Evolutionary conservation across 345 rosid genomes (phyloP), one percentile per base, ranked within the genome.

Genomic region (Arabis alpina): DNA sequence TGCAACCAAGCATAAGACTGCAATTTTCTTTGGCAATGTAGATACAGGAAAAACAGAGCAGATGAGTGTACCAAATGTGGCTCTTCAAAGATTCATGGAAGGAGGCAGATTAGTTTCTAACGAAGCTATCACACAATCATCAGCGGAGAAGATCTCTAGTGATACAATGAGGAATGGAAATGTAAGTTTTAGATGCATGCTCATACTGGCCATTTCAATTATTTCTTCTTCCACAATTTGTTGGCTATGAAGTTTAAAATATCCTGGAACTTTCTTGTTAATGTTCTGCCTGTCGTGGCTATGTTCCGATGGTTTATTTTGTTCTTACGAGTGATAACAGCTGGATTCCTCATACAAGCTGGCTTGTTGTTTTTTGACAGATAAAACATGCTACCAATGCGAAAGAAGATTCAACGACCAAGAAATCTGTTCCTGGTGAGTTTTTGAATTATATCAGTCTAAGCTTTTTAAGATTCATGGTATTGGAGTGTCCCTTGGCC

Each of bases 351-450:
- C 15, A 68, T 39, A 67, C 61, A 49, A 68, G 50, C 52, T 73
- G 39, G 34, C 30, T 10, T 61, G 50, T 64, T 71, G 47, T 37
- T 81, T 66, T 74, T 73, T 42, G 61, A 16, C 85, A 95, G 98
- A 81, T 77, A 36, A 82, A 75, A 72, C 66, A 71, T 76, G 72
- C 79, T 76, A 34, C 71, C 54, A 76, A 53, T 51, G 57, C 9
- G 51, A 80, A 66, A 77, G 87, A 79, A 61, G 72, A 82, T 58
- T 80, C 76, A 64, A 80, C 73, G 52, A 53, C 71, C 8, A 78
- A 70, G 54, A 80, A 76, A 67, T 54, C 91, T 74, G 69, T 74
- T 49, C 74, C 84, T 63, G 98, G 99, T 95, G 71, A 71, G 91
- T 76, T 76, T 6, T 54, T 6, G 56, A 65, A 11, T 36, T 55